Conservation (phyloP, 352 stramenopile genomes). For the Globisporangium rhizosaccharum region DNA sequence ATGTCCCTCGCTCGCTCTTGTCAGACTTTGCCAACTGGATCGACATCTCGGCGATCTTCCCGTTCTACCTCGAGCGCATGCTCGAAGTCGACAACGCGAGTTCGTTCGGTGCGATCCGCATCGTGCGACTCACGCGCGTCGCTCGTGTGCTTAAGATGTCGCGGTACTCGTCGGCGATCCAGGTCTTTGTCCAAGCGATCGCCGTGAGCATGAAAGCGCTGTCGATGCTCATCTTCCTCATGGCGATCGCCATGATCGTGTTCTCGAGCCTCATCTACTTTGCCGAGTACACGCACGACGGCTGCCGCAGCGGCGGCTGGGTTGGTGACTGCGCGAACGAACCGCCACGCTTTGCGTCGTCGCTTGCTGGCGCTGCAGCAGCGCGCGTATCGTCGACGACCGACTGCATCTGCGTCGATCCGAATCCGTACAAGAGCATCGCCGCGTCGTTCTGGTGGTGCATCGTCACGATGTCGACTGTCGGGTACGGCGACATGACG, state of each 20-base stretch:
- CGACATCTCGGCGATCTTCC: constrained; percentile 78
- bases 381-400: constrained; percentile 10
- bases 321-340: constrained; percentile 34
- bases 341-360: constrained; percentile 8
- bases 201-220: constrained; percentile 69
- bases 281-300: constrained; percentile 60
- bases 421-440: constrained; percentile 82
- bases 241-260: constrained; percentile 79
- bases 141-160: constrained; percentile 86
- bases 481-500: constrained; percentile 86
- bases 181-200: constrained; percentile 77
- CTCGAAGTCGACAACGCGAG: constrained; percentile 58
- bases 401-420: constrained; percentile 54
- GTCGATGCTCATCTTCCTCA: constrained; percentile 86
- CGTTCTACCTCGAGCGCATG: constrained; percentile 77
- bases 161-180: constrained; percentile 80
- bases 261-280: constrained; percentile 86
- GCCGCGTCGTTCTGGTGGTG: constrained; percentile 84
- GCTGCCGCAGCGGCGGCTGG: constrained; percentile 54
- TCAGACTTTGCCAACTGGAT: constrained; percentile 76
- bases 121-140: constrained; percentile 80
- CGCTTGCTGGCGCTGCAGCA: constrained; percentile 23
- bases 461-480: constrained; percentile 90
- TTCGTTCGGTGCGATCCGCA: constrained; percentile 69
- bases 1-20: no score